Evolutionary conservation across 1,284 basidiomycete genomes (phyloP).

Genomic region (Ceratobasidium sp.): DNA sequence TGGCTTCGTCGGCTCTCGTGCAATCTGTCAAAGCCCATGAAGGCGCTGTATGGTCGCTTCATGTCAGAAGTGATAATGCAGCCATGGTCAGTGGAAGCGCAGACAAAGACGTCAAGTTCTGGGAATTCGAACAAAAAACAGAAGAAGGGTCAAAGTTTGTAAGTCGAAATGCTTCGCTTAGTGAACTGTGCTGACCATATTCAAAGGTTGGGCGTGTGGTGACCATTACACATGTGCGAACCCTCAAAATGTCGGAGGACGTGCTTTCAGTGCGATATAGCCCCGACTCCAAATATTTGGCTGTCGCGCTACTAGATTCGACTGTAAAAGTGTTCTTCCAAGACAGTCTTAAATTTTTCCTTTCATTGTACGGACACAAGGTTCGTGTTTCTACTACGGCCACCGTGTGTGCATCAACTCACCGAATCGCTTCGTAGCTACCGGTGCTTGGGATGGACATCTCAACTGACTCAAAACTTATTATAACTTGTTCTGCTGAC

Average conservation of each 20-base stretch:
- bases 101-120: constrained; percentile 98
- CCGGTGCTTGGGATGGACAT: constrained; percentile 98
- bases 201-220: constrained; percentile 64
- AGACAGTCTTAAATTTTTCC: constrained; percentile 96
- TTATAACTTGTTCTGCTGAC: constrained; percentile 98
- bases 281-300: constrained; percentile 88
- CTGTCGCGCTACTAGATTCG: constrained; percentile 93
- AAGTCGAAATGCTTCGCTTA: constrained; percentile 43
- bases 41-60: constrained; percentile 89
- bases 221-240: constrained; percentile 83
- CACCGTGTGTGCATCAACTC: constrained; percentile 10
- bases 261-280: constrained; percentile 90
- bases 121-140: constrained; percentile 84
- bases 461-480: constrained; percentile 92
- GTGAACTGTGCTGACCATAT: background rate
- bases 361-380: constrained; percentile 98
- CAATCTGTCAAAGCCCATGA: constrained; percentile 88
- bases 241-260: constrained; percentile 98
- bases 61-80: constrained; percentile 81
- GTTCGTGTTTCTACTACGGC: constrained; percentile 51
- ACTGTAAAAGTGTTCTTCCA: constrained; percentile 99
- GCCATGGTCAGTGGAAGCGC: constrained; percentile 90
- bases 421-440: constrained; percentile 59
- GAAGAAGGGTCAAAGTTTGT: constrained; percentile 60
- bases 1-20: constrained; percentile 85